phyloP scores from a whole-genome alignment of 2,329 filamentous ascomycete species.

The Sphaerostilbella broomeana region DNA sequence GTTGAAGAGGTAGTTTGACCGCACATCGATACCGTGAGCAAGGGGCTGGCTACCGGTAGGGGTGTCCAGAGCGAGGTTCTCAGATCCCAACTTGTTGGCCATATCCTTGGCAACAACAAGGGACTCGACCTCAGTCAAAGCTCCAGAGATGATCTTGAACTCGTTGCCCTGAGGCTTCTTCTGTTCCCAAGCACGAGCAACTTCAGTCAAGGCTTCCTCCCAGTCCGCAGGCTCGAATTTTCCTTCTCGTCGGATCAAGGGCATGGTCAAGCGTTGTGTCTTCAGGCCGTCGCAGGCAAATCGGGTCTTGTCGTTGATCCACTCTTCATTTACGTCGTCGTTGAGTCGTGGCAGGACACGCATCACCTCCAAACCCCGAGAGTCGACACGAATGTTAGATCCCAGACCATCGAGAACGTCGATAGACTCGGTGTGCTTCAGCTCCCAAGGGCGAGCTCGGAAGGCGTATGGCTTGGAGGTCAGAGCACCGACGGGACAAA shows the following conservation, averaged over 20 bases:
- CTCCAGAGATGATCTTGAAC: slow-evolving; percentile 90
- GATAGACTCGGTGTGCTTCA: slow-evolving; percentile 92
- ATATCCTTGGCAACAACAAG: slow-evolving; percentile 96
- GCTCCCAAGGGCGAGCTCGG: slow-evolving; percentile 91
- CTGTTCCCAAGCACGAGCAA: slow-evolving; percentile 71
- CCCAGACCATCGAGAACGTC: slow-evolving; percentile 90
- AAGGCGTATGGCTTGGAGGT: slow-evolving; percentile 98
- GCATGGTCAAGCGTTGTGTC: slow-evolving; percentile 91
- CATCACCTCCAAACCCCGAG: slow-evolving; percentile 93
- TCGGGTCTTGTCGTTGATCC: slow-evolving; percentile 98
- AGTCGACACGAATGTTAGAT: slow-evolving; percentile 90
- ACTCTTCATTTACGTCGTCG: slow-evolving; percentile 98
- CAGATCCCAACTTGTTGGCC: slow-evolving; percentile 91
- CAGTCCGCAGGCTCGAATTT: slow-evolving; percentile 90
- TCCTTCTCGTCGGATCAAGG: slow-evolving; percentile 78
- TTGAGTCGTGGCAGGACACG: slow-evolving; percentile 87
- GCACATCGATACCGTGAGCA: slow-evolving; percentile 87
- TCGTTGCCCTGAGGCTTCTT: slow-evolving; percentile 83
- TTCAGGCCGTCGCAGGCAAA: slow-evolving; percentile 96
- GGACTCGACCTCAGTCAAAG: slow-evolving; percentile 85
- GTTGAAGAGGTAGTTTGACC: slow-evolving; percentile 95
- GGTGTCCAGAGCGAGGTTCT: slow-evolving; percentile 90
- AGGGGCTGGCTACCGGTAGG: slow-evolving; percentile 75
- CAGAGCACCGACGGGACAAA: slow-evolving; percentile 93
- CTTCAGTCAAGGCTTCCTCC: slow-evolving; percentile 90